phyloP scores from a whole-genome alignment of 2,329 filamentous ascomycete species.

The Colletotrichum abscissum region DNA sequence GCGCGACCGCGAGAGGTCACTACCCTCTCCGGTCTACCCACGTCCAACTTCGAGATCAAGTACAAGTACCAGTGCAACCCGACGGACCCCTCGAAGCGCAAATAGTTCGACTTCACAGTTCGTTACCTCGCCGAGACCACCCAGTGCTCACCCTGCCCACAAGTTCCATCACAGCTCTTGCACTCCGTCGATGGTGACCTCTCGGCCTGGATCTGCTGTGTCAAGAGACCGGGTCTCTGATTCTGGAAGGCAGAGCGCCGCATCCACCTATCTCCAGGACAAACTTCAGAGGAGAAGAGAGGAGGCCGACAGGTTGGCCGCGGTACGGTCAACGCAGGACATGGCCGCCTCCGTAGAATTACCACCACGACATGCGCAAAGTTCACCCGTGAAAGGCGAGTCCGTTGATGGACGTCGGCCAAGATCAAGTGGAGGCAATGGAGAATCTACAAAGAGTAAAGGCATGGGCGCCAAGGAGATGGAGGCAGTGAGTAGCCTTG shows the following conservation, averaged over 20 bases:
- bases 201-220: slow-evolving; percentile 52
- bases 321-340: slow-evolving; percentile 50
- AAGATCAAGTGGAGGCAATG: slow-evolving; percentile 53
- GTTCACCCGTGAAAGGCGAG: slow-evolving; percentile 53
- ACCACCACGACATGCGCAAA: slow-evolving; percentile 44
- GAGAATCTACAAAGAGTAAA: slow-evolving; percentile 58
- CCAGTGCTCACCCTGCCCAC: slow-evolving; percentile 50
- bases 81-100: slow-evolving; percentile 51
- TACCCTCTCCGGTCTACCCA: slow-evolving; percentile 41
- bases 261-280: slow-evolving; percentile 66
- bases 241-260: slow-evolving; percentile 49
- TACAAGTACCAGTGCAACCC: slow-evolving; percentile 37
- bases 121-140: slow-evolving; percentile 48
- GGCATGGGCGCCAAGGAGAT: slow-evolving; percentile 74
- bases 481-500: slow-evolving; percentile 63
- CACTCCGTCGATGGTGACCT: slow-evolving; percentile 45
- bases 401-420: slow-evolving; percentile 51
- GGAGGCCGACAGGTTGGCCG: slow-evolving; percentile 56
- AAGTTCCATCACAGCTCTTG: slow-evolving; percentile 54
- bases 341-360: slow-evolving; percentile 53
- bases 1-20: slow-evolving; percentile 30
- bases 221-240: slow-evolving; percentile 56
- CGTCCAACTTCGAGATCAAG: slow-evolving; percentile 60
- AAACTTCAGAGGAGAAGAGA: slow-evolving; percentile 61
- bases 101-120: slow-evolving; percentile 55